Percentiles rank a stretch among this genome's conserved stretches.
Conservation (phyloP, 306 rosid species). For the Canavalia gladiata region DNA sequence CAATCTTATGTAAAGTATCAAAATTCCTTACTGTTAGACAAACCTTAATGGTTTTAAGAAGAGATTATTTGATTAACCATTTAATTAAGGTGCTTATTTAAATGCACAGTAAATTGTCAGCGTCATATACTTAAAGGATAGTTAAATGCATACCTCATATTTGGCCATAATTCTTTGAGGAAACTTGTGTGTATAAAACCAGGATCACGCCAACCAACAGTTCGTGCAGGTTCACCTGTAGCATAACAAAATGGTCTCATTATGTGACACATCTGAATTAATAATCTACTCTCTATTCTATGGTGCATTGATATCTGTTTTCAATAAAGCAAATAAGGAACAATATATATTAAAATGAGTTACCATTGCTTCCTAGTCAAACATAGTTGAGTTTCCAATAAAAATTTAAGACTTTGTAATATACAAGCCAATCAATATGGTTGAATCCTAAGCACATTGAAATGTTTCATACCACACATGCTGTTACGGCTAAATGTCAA, state of each 20-base stretch:
- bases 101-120: no score
- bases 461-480: slow-evolving; percentile 76
- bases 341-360: background rate
- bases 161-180: slow-evolving; percentile 80
- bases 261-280: slow-evolving; percentile 9
- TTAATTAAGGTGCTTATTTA: no score
- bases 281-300: background rate
- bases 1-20: no score
- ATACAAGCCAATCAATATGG: background rate
- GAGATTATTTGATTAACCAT: no score
- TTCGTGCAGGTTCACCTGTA: slow-evolving; percentile 78
- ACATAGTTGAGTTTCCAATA: background rate
- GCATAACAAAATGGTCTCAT: slow-evolving; percentile 9
- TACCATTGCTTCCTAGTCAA: slow-evolving; percentile 27
- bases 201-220: slow-evolving; percentile 92
- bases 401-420: background rate
- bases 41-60: no score
- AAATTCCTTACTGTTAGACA: no score
- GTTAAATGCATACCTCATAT: slow-evolving; percentile 50
- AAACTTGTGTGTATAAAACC: slow-evolving; percentile 91
- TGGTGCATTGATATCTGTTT: background rate
- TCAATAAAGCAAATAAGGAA: slow-evolving; percentile 4
- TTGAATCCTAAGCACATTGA: background rate
- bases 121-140: no score
- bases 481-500: slow-evolving; percentile 64